Evolutionary conservation across 768 basidiomycete genomes (phyloP).

Genomic region (Boletellus ananiceps): DNA sequence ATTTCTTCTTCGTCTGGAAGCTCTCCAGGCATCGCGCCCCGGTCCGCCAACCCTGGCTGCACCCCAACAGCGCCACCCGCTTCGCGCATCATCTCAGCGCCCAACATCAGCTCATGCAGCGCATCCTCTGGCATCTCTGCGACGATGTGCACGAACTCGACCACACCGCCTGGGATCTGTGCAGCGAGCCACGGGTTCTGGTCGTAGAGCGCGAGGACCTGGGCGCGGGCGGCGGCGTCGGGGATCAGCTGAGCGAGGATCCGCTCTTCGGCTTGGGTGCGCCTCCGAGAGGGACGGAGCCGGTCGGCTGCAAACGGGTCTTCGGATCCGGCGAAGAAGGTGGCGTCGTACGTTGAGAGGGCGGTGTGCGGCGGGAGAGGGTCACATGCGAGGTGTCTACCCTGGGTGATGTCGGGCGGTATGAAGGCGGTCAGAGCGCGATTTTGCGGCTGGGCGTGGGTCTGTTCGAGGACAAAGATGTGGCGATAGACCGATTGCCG

Average conservation of each 20-base stretch:
- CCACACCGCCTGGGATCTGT: slow-evolving; percentile 61
- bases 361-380: slow-evolving; percentile 73
- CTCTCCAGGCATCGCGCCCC: slow-evolving; percentile 37
- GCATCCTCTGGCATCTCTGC: slow-evolving; percentile 52
- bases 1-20: slow-evolving; percentile 41
- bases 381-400: slow-evolving; percentile 70
- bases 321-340: slow-evolving; percentile 69
- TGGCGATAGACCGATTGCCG: slow-evolving; percentile 67
- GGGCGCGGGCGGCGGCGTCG: slow-evolving; percentile 51
- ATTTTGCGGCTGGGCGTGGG: slow-evolving; percentile 36
- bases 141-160: slow-evolving; percentile 56
- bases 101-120: slow-evolving; percentile 57
- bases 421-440: slow-evolving; percentile 66
- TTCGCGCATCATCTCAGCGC: slow-evolving; percentile 37
- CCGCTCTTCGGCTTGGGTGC: slow-evolving; percentile 46
- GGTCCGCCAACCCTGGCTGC: slow-evolving; percentile 19
- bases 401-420: slow-evolving; percentile 49
- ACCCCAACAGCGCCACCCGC: slow-evolving; percentile 26
- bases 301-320: slow-evolving; percentile 37
- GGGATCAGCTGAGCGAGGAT: slow-evolving; percentile 53
- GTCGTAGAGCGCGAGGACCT: slow-evolving; percentile 58
- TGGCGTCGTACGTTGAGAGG: slow-evolving; percentile 58
- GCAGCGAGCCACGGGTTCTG: slow-evolving; percentile 50
- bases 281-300: slow-evolving; percentile 30
- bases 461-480: slow-evolving; percentile 65